phyloP scores from a whole-genome alignment of 768 basidiomycete species.

The Hemileccinum impolitum region DNA sequence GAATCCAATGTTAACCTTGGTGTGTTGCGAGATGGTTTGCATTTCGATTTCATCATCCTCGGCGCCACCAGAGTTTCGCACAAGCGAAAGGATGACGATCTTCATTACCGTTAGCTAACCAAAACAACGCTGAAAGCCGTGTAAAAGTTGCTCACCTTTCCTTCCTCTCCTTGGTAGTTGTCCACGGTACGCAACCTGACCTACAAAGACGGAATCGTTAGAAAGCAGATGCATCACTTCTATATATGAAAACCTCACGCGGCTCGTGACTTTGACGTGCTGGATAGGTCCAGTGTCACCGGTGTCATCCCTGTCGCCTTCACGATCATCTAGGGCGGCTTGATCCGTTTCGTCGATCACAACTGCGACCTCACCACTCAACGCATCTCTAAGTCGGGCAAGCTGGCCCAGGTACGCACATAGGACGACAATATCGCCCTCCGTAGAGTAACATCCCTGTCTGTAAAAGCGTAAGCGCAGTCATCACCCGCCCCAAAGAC shows the following conservation, averaged over 20 bases:
- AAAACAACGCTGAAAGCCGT: not conserved
- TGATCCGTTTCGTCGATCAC: constrained; percentile 70
- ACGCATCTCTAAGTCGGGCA: constrained; percentile 40
- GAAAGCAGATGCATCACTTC: not conserved
- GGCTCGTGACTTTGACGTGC: constrained; percentile 48
- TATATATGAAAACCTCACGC: constrained; percentile 36
- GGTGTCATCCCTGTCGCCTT: constrained; percentile 37
- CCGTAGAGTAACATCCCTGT: constrained; percentile 45
- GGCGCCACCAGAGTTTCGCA: constrained; percentile 61
- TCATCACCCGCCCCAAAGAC: not conserved
- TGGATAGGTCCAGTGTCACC: constrained; percentile 33
- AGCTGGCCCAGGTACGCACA: constrained; percentile 54
- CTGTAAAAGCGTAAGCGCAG: constrained; percentile 17
- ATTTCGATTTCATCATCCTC: constrained; percentile 30
- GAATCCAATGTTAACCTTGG: constrained; percentile 58
- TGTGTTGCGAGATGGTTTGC: constrained; percentile 9
- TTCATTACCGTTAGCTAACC: constrained; percentile 21
- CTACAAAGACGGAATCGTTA: constrained; percentile 31
- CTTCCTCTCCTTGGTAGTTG: constrained; percentile 77
- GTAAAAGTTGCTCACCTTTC: constrained; percentile 36
- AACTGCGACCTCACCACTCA: constrained; percentile 50
- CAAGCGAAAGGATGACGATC: constrained; percentile 72
- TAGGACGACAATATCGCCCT: constrained; percentile 53
- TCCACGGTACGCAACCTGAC: constrained; percentile 72
- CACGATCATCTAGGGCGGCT: constrained; percentile 53